Evolutionary conservation across 441 rosid genomes (phyloP).

Genomic region (Pelargonium cotyledonis): DNA sequence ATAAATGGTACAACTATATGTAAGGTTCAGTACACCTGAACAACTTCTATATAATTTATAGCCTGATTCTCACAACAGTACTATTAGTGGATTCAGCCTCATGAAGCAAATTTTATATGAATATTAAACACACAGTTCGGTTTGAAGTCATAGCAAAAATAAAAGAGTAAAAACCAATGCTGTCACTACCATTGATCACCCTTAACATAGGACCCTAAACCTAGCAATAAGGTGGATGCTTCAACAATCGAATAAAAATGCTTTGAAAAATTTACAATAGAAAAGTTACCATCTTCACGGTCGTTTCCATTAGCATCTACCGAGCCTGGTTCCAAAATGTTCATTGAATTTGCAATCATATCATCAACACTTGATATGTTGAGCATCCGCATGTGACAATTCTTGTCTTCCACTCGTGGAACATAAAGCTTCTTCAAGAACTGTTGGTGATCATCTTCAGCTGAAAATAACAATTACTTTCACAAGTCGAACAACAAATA

Average conservation of each 20-base stretch:
- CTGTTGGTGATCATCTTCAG: constrained; percentile 29
- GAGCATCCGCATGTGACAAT: constrained; percentile 81
- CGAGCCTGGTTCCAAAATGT: constrained; percentile 83
- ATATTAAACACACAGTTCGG: neutral
- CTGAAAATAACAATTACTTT: constrained; percentile 9
- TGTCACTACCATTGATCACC: neutral
- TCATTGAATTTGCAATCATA: constrained; percentile 78
- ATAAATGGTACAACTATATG: neutral
- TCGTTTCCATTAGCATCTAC: constrained; percentile 56
- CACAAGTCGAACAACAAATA: constrained; percentile 5
- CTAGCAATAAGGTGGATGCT: neutral
- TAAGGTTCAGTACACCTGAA: neutral
- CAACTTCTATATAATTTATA: neutral
- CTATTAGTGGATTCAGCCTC: neutral
- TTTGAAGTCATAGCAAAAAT: neutral
- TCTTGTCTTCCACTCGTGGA: constrained; percentile 87
- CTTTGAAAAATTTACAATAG: neutral
- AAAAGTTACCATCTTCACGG: constrained; percentile 71
- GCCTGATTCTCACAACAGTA: neutral
- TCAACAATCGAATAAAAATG: neutral
- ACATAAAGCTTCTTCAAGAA: constrained; percentile 61
- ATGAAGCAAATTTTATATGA: neutral
- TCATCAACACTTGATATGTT: constrained; percentile 65
- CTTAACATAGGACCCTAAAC: neutral
- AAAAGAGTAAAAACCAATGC: neutral